Evolutionary conservation across 1,139 yeast genomes (phyloP), one percentile per base, ranked within the genome.

Genomic region (Arxiozyma bovina): DNA sequence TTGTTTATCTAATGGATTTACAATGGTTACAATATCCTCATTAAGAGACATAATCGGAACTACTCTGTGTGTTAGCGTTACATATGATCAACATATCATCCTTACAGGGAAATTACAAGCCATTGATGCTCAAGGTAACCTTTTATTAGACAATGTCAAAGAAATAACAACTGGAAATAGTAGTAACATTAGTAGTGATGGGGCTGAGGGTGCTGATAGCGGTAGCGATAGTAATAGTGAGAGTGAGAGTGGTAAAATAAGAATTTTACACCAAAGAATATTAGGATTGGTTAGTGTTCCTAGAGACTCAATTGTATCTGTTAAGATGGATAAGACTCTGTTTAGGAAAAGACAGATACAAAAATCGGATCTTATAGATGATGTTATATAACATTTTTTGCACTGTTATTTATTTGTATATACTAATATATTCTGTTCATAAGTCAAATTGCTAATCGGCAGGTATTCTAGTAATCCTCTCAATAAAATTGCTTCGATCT

Each of bases 251-350:
- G 27, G 6, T 23, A 27, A 27, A 27, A 27, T 27, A n/a, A 50
- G 18, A 54, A 51, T 1, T 50, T 50, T 22, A 38, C 53, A 48
- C 54, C 65, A 25, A 52, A 53, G 62, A 40, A 21, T 54, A 34
- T 57, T 68, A 53, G 71, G 71, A 1, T 54, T 68, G 11, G 69
- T 68, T 8, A 67, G 70, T 56, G 67, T 68, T 1, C 71, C 71
- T 3, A 56, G 58, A 40, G 50, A 50, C 8, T 55, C 69, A 18
- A 63, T 67, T 9, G 48, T 52, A 11, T 55, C 63, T 1, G 58
- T 67, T 8, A 55, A 57, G 50, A 53, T 66, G 9, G 48, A 56
- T 1, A 50, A 57, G 17, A 43, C 27, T 22, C 30, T 38, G 4
- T 11, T 46, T 47, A 1, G 54, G 54, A 38, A 27, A 62, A 50